Evolutionary conservation across 192 early-diverging fungal genomes (phyloP), one percentile per base, ranked within the genome.

Genomic region (Rhizoclosmatium sp.): DNA sequence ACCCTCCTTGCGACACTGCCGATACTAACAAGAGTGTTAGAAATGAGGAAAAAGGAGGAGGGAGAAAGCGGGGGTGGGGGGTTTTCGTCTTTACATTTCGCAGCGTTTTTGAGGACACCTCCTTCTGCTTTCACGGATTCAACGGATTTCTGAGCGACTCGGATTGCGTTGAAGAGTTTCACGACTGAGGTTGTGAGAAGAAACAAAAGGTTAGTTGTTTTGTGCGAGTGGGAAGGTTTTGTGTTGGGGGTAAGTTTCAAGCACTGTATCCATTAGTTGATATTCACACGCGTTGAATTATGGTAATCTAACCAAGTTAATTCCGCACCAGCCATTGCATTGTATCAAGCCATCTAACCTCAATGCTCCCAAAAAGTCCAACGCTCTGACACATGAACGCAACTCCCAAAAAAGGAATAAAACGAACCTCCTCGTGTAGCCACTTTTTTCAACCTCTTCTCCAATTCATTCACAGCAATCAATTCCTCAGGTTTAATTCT

Each of bases 141-240:
- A 5, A 91, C 88, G 19, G 88, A 87, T 70, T 94, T 94, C 79
- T 98, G 97, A 76, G 95, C 94, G 3, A 87, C 92, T 79, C 91
- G 89, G 68, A 98, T 94, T 21, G 96, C 97, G 82, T 98, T 98
- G 80, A 98, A 98, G 59, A 98, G 86, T 82, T 95, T 91, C 66
- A 98, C 95, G 41, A 98, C 94, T 95, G 65, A 23, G 47, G 14
- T 31, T 31, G 31, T 31, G 31, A 31, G 31, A 31, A 31, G 31
- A 31, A 31, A 31, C 31, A 31, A 31, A 31, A 31, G 31, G 5
- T 54, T 54, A 12, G 5, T 54, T 54, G 5, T 54, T 54, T 54
- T 54, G 5, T 54, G 51, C 16, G 5, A 54, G 51, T 12, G 51
- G 51, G 5, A 54, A 54, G 51, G 0, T 54, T 12, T 54, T 54